Evolutionary conservation across 768 basidiomycete species (phyloP), one percentile per base, ranked within the genome.

Genomic region (Filobasidium wieringae): DNA sequence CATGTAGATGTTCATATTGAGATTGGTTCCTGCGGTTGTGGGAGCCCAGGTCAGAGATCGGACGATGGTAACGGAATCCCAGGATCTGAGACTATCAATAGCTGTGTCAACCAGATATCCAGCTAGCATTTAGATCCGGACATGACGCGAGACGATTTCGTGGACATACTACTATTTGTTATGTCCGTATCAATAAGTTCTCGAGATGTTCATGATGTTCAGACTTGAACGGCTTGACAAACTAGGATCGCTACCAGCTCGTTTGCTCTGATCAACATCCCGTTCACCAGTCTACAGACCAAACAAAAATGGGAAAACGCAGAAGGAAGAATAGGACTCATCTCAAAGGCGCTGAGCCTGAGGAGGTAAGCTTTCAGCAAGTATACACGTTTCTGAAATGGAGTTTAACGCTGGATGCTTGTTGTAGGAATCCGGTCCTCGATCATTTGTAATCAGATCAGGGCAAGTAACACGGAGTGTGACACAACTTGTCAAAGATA

Each of bases 381-480:
- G 15, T 15, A 40, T 11, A 22, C 17, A 4, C 52, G 29, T 22
- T 19, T 36, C 31, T 53, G 19, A 14, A 14, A 55, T 22, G 33
- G 6, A 11, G 33, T 24, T 36, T 53, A 4, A 7, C 17, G 50
- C 58, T 45, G 37, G 53, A n/a, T 17, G n/a, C 8, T 24, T 41
- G 19, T 30, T 32, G 33, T 53, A 68, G 64, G 70, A 70, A 55
- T 71, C 73, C 55, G 67, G 66, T 0, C 93, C 93, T 4, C 93
- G 87, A 76, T 91, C 90, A 0, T 97, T 99, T 68, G 87, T 99
- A 59, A 87, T 99, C 71, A 93, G 92, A 73, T 88, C 92, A 76
- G 95, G 95, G 37, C 83, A 84, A 57, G 91, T 97, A 30, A 93
- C 95, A 19, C 78, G 80, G 50, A 89, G 88, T 7, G 77, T 96